Conservation (phyloP, 2,329 filamentous ascomycete species). For the Fusarium sp. region DNA sequence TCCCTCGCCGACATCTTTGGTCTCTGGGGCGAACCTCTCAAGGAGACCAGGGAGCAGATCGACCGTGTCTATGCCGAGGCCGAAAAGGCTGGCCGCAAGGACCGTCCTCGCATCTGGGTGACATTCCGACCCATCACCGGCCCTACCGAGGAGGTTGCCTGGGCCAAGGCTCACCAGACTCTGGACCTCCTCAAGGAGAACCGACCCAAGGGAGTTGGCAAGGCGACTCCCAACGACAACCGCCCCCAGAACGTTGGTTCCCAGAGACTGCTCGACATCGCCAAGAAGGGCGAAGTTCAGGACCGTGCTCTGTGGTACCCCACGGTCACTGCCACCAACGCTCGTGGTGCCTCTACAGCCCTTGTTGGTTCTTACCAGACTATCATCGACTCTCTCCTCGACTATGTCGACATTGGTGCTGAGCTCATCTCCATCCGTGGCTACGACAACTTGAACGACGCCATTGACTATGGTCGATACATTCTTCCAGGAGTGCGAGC, state of each 20-base stretch:
- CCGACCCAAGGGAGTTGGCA: constrained; percentile 48
- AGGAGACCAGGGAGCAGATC: constrained; percentile 71
- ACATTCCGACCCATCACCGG: constrained; percentile 69
- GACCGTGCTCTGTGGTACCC: constrained; percentile 71
- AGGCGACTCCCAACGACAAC: constrained; percentile 28
- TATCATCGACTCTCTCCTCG: constrained; percentile 62
- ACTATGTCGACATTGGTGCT: constrained; percentile 65
- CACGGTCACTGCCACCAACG: constrained; percentile 68
- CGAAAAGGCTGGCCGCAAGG: constrained; percentile 63
- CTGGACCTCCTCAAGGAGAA: constrained; percentile 61
- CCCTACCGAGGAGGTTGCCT: constrained; percentile 69
- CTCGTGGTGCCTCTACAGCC: constrained; percentile 66
- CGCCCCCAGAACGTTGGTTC: constrained; percentile 67
- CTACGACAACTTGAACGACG: constrained; percentile 69
- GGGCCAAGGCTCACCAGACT: constrained; percentile 66
- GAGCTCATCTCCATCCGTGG: constrained; percentile 68
- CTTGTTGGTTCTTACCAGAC: constrained; percentile 65
- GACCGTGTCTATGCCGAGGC: constrained; percentile 67
- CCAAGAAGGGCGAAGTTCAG: constrained; percentile 63
- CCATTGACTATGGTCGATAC: constrained; percentile 66
- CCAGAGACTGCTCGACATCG: constrained; percentile 66
- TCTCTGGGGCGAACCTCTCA: constrained; percentile 70
- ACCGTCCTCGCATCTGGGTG: constrained; percentile 69
- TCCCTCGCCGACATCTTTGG: constrained; percentile 69
- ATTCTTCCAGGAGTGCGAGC: constrained; percentile 61